Conservation (phyloP, 805 yeast species). For the Ogataea degrootiae region DNA sequence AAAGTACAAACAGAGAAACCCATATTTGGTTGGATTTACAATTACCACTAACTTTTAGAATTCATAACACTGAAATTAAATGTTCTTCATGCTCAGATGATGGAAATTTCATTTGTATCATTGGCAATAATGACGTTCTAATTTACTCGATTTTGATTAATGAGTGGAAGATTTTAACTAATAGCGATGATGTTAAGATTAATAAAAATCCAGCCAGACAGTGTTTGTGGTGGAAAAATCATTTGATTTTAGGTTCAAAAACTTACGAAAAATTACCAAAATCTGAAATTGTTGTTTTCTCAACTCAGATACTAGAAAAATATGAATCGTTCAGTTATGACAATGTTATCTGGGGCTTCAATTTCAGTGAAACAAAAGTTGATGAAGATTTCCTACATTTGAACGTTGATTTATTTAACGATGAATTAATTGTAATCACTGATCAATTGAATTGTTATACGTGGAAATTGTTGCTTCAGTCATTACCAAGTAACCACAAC, state of each 20-base stretch:
- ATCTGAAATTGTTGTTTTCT: conserved; percentile 28
- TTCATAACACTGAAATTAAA: conserved; percentile 39
- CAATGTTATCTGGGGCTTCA: conserved; percentile 31
- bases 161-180: conserved; percentile 43
- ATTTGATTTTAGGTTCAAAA: conserved; percentile 27
- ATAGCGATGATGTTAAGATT: conserved; percentile 24
- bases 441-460: conserved; percentile 31
- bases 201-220: conserved; percentile 28
- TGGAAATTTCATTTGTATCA: conserved; percentile 45
- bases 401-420: conserved; percentile 24
- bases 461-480: conserved; percentile 23
- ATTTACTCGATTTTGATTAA: conserved; percentile 36
- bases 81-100: conserved; percentile 40
- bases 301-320: conserved; percentile 20
- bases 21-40: conserved; percentile 42
- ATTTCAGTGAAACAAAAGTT: conserved; percentile 23
- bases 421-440: conserved; percentile 29
- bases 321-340: conserved; percentile 24
- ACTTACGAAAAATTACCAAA: conserved; percentile 19
- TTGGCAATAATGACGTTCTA: conserved; percentile 44
- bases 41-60: conserved; percentile 40
- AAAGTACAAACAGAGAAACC: conserved; percentile 32
- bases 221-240: conserved; percentile 35
- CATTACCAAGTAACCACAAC: background rate
- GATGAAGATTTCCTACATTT: conserved; percentile 26